Evolutionary conservation across 352 stramenopile genomes (phyloP), one percentile per base, ranked within the genome.

Genomic region (Globisporangium heterothallicum): DNA sequence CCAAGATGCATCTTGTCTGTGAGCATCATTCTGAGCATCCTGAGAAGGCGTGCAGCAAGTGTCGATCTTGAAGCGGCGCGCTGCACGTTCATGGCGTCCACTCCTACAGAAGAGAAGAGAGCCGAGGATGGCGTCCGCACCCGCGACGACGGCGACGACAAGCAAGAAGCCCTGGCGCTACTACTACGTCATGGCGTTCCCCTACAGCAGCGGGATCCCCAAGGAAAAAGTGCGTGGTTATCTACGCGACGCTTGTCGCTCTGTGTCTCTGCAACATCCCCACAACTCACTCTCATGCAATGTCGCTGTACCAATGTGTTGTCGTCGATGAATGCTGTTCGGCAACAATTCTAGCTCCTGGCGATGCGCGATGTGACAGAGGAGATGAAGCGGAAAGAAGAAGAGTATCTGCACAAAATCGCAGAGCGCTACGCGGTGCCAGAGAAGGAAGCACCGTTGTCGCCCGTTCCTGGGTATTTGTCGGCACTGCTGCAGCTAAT

Each of bases 151-250:
- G 3, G 19, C 29, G 14, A 16, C 29, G 18, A 40, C 25, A 10
- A 35, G 52, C 26, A 71, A 74, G 49, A 85, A 86, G 66, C 76
- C 78, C 10, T 90, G 78, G 76, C 74, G 77, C 41, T 87, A 67
- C 63, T 86, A 79, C 66, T 90, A 74, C 57, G 70, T 77, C 21
- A 66, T 88, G 60, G 59, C 55, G 2, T 80, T 88, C 30, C 74
- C 75, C 18, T 62, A 64, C 21, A 64, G 55, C 53, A 67, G 64
- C 40, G 21, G 46, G 18, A 55, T 78, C 14, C 34, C 63, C 22
- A 49, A 50, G 5, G 74, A 87, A 13, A 82, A 87, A 61, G 78
- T 68, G 51, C 14, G 44, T 61, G n/a, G n/a, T n/a, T n/a, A n/a
- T n/a, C n/a, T n/a, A n/a, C n/a, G n/a, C n/a, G n/a, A n/a, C n/a